Percentiles rank a stretch among this genome's conserved stretches.
phyloP scores from a whole-genome alignment of 148 eudicot genomes.

The Gaultheria prostrata region DNA sequence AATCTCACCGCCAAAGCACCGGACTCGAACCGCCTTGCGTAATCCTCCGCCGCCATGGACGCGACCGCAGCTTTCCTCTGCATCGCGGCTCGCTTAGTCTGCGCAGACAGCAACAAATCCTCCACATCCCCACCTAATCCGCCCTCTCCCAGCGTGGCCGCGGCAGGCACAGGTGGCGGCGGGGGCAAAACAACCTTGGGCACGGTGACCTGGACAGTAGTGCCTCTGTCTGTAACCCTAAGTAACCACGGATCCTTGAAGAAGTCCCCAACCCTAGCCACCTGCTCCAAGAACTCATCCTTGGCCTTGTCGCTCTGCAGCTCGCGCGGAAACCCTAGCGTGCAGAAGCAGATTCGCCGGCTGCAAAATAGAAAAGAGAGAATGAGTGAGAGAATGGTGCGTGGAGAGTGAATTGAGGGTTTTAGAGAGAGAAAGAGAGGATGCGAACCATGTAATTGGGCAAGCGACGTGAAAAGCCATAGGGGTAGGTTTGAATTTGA shows the following conservation, averaged over 20 bases:
- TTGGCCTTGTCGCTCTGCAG: constrained; percentile 28
- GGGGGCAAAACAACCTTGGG: constrained; percentile 57
- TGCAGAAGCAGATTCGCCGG: constrained; percentile 77
- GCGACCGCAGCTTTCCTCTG: constrained; percentile 82
- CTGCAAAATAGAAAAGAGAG: constrained; percentile 31
- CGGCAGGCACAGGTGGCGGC: constrained; percentile 31
- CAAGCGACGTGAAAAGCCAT: constrained; percentile 96
- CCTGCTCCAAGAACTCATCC: constrained; percentile 37
- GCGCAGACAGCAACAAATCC: constrained; percentile 59
- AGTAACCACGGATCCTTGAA: constrained; percentile 59
- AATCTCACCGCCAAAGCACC: constrained; percentile 20
- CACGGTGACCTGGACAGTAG: constrained; percentile 73
- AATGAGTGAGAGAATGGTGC: neutral
- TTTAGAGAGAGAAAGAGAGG: constrained; percentile 1
- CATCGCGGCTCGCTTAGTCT: constrained; percentile 71
- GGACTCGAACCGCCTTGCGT: constrained; percentile 34
- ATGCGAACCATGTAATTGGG: constrained; percentile 77
- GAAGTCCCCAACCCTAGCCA: constrained; percentile 41
- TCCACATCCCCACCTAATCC: constrained; percentile 17
- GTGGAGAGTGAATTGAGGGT: constrained; percentile 7
- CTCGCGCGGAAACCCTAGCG: constrained; percentile 56
- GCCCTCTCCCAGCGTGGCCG: neutral
- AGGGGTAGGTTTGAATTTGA: neutral
- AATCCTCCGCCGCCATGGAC: constrained; percentile 78
- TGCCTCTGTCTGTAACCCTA: constrained; percentile 42